Evolutionary conservation across 2,329 filamentous ascomycete genomes (phyloP).

Genomic region (Diplocarpon mali): DNA sequence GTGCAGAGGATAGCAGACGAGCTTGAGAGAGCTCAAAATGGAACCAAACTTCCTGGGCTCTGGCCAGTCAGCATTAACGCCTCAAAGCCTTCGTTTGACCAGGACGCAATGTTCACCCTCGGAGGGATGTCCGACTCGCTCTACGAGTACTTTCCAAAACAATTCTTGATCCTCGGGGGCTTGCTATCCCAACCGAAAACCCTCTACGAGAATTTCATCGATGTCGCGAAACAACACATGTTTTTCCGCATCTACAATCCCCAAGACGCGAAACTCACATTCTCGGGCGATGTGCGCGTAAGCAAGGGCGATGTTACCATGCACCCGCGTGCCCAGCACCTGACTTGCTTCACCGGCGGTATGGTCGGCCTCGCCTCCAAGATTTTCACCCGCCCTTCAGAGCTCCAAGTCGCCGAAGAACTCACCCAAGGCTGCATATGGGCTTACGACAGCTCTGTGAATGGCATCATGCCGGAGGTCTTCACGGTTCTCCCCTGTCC

Average conservation of each 20-base stretch:
- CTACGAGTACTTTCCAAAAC: constrained; percentile 56
- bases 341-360: constrained; percentile 62
- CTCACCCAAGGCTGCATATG: constrained; percentile 54
- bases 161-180: constrained; percentile 57
- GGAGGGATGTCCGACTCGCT: constrained; percentile 47
- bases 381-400: constrained; percentile 42
- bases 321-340: constrained; percentile 42
- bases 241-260: constrained; percentile 35
- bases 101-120: constrained; percentile 41
- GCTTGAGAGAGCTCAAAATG: constrained; percentile 41
- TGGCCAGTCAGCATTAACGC: constrained; percentile 47
- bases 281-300: constrained; percentile 37
- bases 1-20: constrained; percentile 44
- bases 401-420: constrained; percentile 44
- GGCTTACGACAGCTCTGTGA: constrained; percentile 44
- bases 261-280: constrained; percentile 30
- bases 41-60: constrained; percentile 47
- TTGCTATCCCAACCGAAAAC: constrained; percentile 37
- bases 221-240: constrained; percentile 34
- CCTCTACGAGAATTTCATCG: constrained; percentile 37
- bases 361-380: constrained; percentile 58
- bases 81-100: constrained; percentile 44
- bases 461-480: constrained; percentile 50
- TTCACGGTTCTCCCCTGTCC: constrained; percentile 31
- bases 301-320: constrained; percentile 34